These are phyloP conservation scores for Lotus japonicus DNA, from an alignment of 306 rosid genomes.

Conservation along the genomic window DNA sequence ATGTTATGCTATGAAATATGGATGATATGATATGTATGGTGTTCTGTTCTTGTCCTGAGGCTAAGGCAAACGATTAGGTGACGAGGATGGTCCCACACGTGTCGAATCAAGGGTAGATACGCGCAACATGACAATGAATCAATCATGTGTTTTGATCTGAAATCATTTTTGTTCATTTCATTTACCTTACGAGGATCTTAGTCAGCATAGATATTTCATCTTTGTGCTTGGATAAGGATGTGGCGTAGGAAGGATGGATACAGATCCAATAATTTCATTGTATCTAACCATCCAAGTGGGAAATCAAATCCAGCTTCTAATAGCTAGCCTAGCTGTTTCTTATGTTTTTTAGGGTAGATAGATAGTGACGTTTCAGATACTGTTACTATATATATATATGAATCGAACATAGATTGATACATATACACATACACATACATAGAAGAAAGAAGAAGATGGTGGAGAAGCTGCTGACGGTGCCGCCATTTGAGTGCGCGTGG, in stretches of 20 bases:
- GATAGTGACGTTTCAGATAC: neutral
- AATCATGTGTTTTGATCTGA: neutral
- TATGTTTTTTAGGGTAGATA: too few relatives aligned
- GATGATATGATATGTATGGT: too few relatives aligned
- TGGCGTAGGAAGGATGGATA: slow-evolving; percentile 8
- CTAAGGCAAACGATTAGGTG: neutral
- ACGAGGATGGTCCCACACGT: slow-evolving; percentile 23
- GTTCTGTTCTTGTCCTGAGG: too few relatives aligned
- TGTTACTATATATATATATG: too few relatives aligned
- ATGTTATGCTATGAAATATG: too few relatives aligned
- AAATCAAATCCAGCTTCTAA: too few relatives aligned
- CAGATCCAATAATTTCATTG: neutral
- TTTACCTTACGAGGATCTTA: slow-evolving; percentile 38
- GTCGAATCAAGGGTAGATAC: slow-evolving; percentile 16
- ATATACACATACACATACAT: too few relatives aligned
- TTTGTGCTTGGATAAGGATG: slow-evolving; percentile 23
- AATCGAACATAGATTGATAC: too few relatives aligned
- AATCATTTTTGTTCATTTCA: slow-evolving; percentile 2
- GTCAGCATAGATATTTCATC: slow-evolving; percentile 33
- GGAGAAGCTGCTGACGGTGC: slow-evolving; percentile 69
- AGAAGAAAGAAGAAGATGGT: too few relatives aligned
- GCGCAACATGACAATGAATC: slow-evolving; percentile 9
- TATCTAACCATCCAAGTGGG: too few relatives aligned
- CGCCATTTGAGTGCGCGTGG: slow-evolving; percentile 97
- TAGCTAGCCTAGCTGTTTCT: too few relatives aligned